A percentile compares a stretch with the other conserved stretches of the same genome.
Evolutionary conservation across 2,329 filamentous ascomycete genomes (phyloP).

Genomic region (Fusarium sp.): DNA sequence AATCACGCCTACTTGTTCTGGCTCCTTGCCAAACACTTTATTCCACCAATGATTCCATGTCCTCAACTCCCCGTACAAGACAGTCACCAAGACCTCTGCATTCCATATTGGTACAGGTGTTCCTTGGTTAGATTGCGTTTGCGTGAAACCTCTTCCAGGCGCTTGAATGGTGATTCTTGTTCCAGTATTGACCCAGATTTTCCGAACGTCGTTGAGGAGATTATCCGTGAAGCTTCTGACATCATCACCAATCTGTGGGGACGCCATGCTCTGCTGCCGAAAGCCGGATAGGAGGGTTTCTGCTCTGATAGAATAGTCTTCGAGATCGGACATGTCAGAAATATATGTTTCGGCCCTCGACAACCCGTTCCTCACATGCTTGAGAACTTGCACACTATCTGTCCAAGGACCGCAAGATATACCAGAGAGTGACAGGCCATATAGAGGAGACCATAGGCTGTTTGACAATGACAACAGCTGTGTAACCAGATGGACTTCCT

Average conservation of each 20-base stretch:
- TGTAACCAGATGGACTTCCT: slow-evolving; percentile 44
- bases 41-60: slow-evolving; percentile 51
- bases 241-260: slow-evolving; percentile 40
- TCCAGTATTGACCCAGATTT: slow-evolving; percentile 55
- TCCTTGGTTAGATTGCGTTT: slow-evolving; percentile 52
- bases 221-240: slow-evolving; percentile 54
- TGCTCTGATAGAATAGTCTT: slow-evolving; percentile 25
- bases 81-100: slow-evolving; percentile 43
- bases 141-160: slow-evolving; percentile 47
- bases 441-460: slow-evolving; percentile 46
- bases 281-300: slow-evolving; percentile 39
- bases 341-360: slow-evolving; percentile 34
- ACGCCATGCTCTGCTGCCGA: background rate
- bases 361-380: slow-evolving; percentile 28
- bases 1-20: background rate
- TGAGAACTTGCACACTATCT: slow-evolving; percentile 29
- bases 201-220: slow-evolving; percentile 57
- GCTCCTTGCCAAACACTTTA: slow-evolving; percentile 27
- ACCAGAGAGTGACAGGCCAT: slow-evolving; percentile 29
- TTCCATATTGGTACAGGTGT: slow-evolving; percentile 48
- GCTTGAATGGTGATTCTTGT: slow-evolving; percentile 52
- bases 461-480: slow-evolving; percentile 46
- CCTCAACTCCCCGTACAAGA: slow-evolving; percentile 46
- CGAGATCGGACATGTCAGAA: slow-evolving; percentile 25
- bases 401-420: slow-evolving; percentile 28